phyloP scores from a whole-genome alignment of 352 stramenopile genomes.

The Hyaloperonospora brassicae region DNA sequence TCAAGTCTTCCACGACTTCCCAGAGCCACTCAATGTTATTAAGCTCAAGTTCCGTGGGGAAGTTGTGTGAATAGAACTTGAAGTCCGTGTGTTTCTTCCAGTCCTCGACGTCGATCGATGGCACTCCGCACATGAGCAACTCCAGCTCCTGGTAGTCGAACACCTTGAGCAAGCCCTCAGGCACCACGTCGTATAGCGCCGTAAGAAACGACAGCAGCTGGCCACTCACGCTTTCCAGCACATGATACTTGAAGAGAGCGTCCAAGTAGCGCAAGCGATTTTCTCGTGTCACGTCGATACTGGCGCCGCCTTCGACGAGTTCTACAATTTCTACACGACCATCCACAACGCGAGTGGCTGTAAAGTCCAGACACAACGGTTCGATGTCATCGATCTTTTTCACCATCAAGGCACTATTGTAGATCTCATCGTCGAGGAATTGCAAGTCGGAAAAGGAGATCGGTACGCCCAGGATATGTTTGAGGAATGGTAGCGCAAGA shows the following conservation, averaged over 20 bases:
- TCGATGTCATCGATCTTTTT: constrained; percentile 73
- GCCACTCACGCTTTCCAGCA: constrained; percentile 88
- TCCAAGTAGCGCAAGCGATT: constrained; percentile 94
- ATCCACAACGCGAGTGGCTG: constrained; percentile 55
- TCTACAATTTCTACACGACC: constrained; percentile 75
- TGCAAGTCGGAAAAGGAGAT: constrained; percentile 88
- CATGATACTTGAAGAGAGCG: constrained; percentile 91
- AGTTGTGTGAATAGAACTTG: constrained; percentile 60
- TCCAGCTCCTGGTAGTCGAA: constrained; percentile 99
- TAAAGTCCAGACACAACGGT: constrained; percentile 72
- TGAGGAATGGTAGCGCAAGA: constrained; percentile 77
- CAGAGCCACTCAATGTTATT: constrained; percentile 95
- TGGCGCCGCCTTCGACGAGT: constrained; percentile 80
- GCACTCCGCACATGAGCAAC: constrained; percentile 93
- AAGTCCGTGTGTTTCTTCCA: constrained; percentile 79
- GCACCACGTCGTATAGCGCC: constrained; percentile 95
- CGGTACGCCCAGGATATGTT: constrained; percentile 81
- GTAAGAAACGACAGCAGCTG: constrained; percentile 86
- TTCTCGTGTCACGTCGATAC: constrained; percentile 91
- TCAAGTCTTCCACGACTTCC: constrained; percentile 84
- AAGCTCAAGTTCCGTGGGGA: constrained; percentile 70
- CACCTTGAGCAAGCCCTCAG: constrained; percentile 91
- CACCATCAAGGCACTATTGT: constrained; percentile 58
- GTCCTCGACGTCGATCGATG: constrained; percentile 67
- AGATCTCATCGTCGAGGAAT: constrained; percentile 82